Evolutionary conservation across 345 rosid species (phyloP).

Genomic region (Brassica incana): DNA sequence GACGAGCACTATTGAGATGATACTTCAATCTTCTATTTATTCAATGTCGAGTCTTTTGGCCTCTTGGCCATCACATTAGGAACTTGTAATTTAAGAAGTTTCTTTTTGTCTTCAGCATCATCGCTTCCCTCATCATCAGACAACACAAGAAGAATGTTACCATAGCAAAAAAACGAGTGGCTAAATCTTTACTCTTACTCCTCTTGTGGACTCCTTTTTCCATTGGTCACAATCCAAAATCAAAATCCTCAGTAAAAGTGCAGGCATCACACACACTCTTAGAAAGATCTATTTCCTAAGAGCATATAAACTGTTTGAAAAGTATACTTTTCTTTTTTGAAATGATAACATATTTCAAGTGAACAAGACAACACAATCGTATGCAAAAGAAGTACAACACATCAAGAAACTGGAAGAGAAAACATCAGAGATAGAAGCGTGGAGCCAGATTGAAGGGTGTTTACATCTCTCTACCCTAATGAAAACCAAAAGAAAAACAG

Average conservation of each 20-base stretch:
- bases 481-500: not conserved
- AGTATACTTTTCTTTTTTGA: too few species aligned
- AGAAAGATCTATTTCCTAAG: too few species aligned
- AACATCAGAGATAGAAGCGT: not conserved
- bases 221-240: not conserved
- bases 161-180: too few species aligned
- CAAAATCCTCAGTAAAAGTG: not conserved
- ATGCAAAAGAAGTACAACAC: not conserved
- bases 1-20: not conserved
- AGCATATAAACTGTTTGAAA: too few species aligned
- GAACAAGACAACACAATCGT: not conserved
- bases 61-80: constrained; percentile 24
- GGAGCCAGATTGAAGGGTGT: not conserved
- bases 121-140: constrained; percentile 34
- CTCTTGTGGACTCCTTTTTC: too few species aligned
- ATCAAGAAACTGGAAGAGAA: not conserved
- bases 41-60: not conserved
- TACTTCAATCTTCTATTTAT: not conserved
- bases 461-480: not conserved
- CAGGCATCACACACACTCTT: not conserved
- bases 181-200: too few species aligned
- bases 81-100: not conserved
- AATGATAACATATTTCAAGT: not conserved
- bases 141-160: constrained; percentile 15
- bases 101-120: constrained; percentile 2